phyloP scores from a whole-genome alignment of 495 filamentous ascomycete genomes.

The Lineolata rhizophorae region DNA sequence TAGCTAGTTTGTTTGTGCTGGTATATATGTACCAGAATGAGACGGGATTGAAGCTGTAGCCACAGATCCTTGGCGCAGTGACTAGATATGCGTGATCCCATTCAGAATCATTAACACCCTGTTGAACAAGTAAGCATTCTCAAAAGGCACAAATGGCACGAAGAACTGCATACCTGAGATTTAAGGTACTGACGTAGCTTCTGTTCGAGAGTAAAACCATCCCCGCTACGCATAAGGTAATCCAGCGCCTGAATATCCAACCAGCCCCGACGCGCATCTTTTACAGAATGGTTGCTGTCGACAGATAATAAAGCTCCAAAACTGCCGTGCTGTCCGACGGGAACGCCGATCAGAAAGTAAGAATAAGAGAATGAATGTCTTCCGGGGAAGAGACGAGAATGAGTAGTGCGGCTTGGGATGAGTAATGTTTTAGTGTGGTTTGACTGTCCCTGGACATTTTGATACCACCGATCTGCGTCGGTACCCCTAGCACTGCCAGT shows the following conservation, averaged over 20 bases:
- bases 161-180: too few species aligned
- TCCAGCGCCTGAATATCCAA: constrained; percentile 34
- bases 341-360: constrained; percentile 42
- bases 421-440: constrained; percentile 11
- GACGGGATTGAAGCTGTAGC: constrained; percentile 54
- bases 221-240: constrained; percentile 31
- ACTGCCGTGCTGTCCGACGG: constrained; percentile 34
- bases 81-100: constrained; percentile 47
- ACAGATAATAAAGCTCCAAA: constrained; percentile 32
- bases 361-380: constrained; percentile 44
- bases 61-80: constrained; percentile 43
- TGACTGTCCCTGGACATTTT: neutral
- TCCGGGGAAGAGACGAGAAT: constrained; percentile 36
- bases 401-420: constrained; percentile 39
- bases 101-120: constrained; percentile 26
- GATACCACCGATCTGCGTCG: neutral
- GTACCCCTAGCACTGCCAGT: too few species aligned
- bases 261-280: too few species aligned
- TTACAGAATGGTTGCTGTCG: constrained; percentile 12
- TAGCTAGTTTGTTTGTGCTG: constrained; percentile 29
- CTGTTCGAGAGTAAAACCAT: constrained; percentile 24
- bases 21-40: constrained; percentile 69
- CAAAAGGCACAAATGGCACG: too few species aligned
- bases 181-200: constrained; percentile 38
- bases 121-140: too few species aligned